These are phyloP conservation scores for Trametes punicea DNA, from an alignment of 768 basidiomycete species.

Conservation along the genomic window DNA sequence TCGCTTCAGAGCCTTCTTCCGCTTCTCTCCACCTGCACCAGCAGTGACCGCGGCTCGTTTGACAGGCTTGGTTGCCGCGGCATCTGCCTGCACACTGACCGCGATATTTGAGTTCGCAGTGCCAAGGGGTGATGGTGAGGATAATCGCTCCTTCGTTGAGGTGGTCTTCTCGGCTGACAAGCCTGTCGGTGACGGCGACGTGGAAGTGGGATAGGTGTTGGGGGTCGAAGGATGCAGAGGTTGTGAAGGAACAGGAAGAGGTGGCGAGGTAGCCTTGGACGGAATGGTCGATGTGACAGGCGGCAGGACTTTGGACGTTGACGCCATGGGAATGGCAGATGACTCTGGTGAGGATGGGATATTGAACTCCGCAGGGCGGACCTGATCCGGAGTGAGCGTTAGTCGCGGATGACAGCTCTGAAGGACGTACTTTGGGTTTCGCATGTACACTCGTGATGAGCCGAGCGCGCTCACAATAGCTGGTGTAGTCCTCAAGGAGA, in stretches of 20 bases:
- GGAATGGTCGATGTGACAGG: slow-evolving; percentile 37
- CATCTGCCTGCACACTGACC: slow-evolving; percentile 27
- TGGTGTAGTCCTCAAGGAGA: slow-evolving; percentile 83
- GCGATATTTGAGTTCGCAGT: slow-evolving; percentile 69
- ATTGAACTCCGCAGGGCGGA: slow-evolving; percentile 66
- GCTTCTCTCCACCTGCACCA: slow-evolving; percentile 64
- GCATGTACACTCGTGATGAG: slow-evolving; percentile 93
- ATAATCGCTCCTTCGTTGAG: slow-evolving; percentile 54
- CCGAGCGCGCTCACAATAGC: slow-evolving; percentile 81
- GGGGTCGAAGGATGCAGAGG: slow-evolving; percentile 34
- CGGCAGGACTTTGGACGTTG: slow-evolving; percentile 21
- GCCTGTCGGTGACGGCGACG: slow-evolving; percentile 30
- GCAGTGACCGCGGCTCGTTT: slow-evolving; percentile 60
- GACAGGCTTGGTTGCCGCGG: slow-evolving; percentile 54
- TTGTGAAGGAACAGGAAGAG: slow-evolving; percentile 36
- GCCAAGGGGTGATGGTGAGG: slow-evolving; percentile 65
- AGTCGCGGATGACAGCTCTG: neutral
- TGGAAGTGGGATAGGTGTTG: slow-evolving; percentile 41
- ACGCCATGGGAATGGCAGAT: slow-evolving; percentile 29
- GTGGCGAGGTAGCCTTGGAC: slow-evolving; percentile 31
- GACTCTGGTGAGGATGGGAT: slow-evolving; percentile 33
- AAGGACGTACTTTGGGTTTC: slow-evolving; percentile 57
- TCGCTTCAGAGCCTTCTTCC: slow-evolving; percentile 86
- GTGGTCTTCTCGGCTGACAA: slow-evolving; percentile 24
- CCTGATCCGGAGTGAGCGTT: slow-evolving; percentile 14